Percentiles rank a stretch among this genome's conserved stretches.
These are phyloP conservation scores for Stevia rebaudiana DNA, from an alignment of 140 eudicot species.

Conservation along the genomic window DNA sequence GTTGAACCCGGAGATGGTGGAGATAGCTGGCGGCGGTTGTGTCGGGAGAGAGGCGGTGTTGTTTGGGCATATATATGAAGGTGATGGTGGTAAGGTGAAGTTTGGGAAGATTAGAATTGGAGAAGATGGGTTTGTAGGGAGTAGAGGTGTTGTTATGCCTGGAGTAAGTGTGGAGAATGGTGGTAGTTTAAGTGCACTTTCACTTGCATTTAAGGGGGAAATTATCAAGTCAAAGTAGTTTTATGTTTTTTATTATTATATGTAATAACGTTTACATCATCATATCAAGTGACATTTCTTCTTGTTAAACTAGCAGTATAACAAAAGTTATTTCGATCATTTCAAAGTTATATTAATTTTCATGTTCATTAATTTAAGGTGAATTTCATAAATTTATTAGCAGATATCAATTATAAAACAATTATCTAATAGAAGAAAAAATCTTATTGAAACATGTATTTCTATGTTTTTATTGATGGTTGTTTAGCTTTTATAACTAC, in stretches of 20 bases:
- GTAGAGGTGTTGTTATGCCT: conserved; percentile 75
- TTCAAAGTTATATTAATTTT: too few relatives aligned
- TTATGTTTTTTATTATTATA: conserved; percentile 5
- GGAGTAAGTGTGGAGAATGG: conserved; percentile 68
- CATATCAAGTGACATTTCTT: conserved; percentile 7
- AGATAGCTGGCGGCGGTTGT: conserved; percentile 59
- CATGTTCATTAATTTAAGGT: too few relatives aligned
- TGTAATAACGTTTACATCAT: conserved; percentile 17
- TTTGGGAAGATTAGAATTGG: conserved; percentile 64
- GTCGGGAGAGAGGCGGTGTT: conserved; percentile 68
- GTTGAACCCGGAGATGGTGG: conserved; percentile 86
- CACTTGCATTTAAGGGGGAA: conserved; percentile 77
- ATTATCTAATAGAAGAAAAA: too few relatives aligned
- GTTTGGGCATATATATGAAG: conserved; percentile 81
- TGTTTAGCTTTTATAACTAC: too few relatives aligned
- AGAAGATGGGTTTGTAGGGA: conserved; percentile 82
- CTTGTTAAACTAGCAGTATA: background rate
- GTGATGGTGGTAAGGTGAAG: conserved; percentile 81
- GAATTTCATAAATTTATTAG: too few relatives aligned
- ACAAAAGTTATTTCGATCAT: background rate
- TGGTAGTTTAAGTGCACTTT: conserved; percentile 47
- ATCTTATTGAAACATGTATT: too few relatives aligned
- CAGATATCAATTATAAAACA: too few relatives aligned
- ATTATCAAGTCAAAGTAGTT: conserved; percentile 45
- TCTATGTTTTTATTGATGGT: too few relatives aligned